Conservation (phyloP, 1,284 basidiomycete genomes). For the Pascua guehoae region DNA sequence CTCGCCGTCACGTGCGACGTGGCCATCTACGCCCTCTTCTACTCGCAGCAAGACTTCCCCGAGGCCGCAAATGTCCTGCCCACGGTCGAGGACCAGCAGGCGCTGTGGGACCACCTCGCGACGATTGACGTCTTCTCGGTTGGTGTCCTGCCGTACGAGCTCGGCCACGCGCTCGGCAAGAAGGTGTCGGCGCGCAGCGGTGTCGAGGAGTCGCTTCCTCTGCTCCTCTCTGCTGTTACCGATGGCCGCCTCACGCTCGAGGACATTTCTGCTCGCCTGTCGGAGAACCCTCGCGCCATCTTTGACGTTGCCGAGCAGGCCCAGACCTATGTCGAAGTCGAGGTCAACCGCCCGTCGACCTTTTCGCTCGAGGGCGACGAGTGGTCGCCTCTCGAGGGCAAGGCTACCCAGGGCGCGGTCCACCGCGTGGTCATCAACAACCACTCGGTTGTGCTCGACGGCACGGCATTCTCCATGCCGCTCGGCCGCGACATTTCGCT, state of each 20-base stretch:
- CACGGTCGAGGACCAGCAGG: slow-evolving; percentile 70
- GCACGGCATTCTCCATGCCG: slow-evolving; percentile 61
- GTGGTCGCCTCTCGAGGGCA: slow-evolving; percentile 84
- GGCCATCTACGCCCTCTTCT: slow-evolving; percentile 89
- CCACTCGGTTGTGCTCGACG: slow-evolving; percentile 89
- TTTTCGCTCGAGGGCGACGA: slow-evolving; percentile 55
- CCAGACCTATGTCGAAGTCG: slow-evolving; percentile 88
- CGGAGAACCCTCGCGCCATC: slow-evolving; percentile 89
- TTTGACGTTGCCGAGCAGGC: slow-evolving; percentile 84
- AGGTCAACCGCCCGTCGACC: slow-evolving; percentile 69
- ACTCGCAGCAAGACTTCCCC: slow-evolving; percentile 71
- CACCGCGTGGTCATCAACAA: slow-evolving; percentile 90
- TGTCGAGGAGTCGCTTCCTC: slow-evolving; percentile 79
- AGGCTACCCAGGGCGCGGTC: slow-evolving; percentile 66
- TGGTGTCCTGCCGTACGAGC: slow-evolving; percentile 74
- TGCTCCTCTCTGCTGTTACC: slow-evolving; percentile 81
- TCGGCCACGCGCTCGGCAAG: slow-evolving; percentile 67
- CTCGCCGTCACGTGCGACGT: slow-evolving; percentile 96
- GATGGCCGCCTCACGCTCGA: slow-evolving; percentile 77
- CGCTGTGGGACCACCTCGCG: slow-evolving; percentile 82
- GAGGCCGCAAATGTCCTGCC: slow-evolving; percentile 65
- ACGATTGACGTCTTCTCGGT: slow-evolving; percentile 89
- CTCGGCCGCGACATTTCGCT: slow-evolving; percentile 80
- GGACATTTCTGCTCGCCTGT: slow-evolving; percentile 73
- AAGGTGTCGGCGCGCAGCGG: slow-evolving; percentile 70